Evolutionary conservation across 768 basidiomycete genomes (phyloP).

Genomic region (Lentinula guzmanii): DNA sequence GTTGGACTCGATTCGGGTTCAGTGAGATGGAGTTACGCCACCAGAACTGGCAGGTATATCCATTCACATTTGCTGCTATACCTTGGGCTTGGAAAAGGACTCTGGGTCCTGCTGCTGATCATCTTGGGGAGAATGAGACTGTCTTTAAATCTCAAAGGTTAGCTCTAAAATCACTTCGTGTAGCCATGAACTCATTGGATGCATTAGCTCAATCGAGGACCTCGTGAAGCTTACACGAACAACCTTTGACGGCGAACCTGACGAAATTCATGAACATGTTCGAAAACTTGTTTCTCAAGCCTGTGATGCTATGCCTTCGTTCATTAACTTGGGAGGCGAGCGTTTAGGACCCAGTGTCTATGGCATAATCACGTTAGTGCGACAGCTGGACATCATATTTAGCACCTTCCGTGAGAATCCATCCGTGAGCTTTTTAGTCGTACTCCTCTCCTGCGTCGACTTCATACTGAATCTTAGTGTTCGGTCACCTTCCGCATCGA

Average conservation of each 20-base stretch:
- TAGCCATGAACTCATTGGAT: not conserved
- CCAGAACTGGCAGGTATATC: not conserved
- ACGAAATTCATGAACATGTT: not conserved
- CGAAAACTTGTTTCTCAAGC: not conserved
- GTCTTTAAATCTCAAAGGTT: not conserved
- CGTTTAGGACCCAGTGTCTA: not conserved
- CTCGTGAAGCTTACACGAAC: not conserved
- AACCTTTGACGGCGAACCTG: not conserved
- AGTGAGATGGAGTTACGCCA: not conserved
- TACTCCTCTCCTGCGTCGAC: not conserved
- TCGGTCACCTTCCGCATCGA: not conserved
- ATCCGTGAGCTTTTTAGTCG: not conserved
- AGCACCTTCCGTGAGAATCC: not conserved
- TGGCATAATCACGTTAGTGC: not conserved
- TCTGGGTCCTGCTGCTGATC: not conserved
- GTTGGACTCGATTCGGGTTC: not conserved
- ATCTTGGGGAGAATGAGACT: not conserved
- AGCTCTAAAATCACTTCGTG: not conserved
- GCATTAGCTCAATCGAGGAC: not conserved
- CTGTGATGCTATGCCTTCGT: not conserved
- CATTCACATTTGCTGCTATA: not conserved
- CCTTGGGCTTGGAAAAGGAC: not conserved
- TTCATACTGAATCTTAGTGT: not conserved
- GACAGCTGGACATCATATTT: not conserved
- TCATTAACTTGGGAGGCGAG: not conserved